These are phyloP conservation scores for Linnemannia exigua DNA, from an alignment of 192 early-diverging fungal genomes.

Conservation along the genomic window DNA sequence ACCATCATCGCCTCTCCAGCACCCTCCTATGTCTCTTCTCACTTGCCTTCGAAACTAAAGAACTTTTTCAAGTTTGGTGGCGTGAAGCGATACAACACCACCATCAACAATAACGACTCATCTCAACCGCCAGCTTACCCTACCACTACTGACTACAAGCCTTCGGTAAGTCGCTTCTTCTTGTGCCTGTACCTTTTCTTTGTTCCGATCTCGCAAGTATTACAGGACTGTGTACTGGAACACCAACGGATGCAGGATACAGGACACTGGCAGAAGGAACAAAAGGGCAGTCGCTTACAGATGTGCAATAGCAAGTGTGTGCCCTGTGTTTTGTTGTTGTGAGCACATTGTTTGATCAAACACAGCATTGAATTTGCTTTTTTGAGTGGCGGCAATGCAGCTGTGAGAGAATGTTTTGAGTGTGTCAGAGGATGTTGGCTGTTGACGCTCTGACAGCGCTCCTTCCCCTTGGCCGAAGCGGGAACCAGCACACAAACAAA, in stretches of 20 bases:
- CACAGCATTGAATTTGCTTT: not conserved
- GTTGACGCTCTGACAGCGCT: not conserved
- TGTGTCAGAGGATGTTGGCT: not conserved
- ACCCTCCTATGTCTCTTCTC: slow-evolving; percentile 49
- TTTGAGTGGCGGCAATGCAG: not conserved
- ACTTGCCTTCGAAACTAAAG: slow-evolving; percentile 61
- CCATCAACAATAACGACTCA: slow-evolving; percentile 6
- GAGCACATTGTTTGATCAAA: not conserved
- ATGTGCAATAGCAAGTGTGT: no score
- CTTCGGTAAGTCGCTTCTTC: slow-evolving; percentile 30
- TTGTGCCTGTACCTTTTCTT: not conserved
- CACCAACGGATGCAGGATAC: no score
- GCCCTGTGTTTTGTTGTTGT: not conserved
- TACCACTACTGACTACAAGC: slow-evolving; percentile 14
- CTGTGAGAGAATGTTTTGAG: not conserved
- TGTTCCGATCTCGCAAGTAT: not conserved
- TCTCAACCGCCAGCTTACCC: slow-evolving; percentile 10
- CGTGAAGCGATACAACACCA: slow-evolving; percentile 17
- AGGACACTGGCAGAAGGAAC: no score
- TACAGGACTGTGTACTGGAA: not conserved
- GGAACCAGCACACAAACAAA: not conserved
- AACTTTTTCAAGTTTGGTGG: slow-evolving; percentile 57
- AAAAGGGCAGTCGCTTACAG: no score
- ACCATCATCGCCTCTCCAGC: slow-evolving; percentile 59
- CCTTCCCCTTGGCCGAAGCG: not conserved